Conservation (phyloP, 768 basidiomycete species). For the Auricularia sp. region DNA sequence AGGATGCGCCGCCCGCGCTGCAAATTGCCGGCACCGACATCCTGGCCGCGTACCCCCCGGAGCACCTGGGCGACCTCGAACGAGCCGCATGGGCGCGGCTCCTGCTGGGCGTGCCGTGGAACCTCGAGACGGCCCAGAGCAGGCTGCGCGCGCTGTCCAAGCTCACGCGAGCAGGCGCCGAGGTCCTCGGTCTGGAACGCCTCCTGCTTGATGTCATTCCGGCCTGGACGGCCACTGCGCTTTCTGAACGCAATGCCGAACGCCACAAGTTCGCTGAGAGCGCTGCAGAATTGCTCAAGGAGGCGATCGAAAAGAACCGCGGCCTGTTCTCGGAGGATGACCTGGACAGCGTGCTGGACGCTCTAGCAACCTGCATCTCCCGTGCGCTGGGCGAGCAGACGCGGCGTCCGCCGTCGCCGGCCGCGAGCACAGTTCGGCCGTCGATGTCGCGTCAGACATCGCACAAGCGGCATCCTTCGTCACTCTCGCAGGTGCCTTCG, state of each 20-base stretch:
- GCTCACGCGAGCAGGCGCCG: slow-evolving; percentile 48
- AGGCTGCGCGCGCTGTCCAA: slow-evolving; percentile 58
- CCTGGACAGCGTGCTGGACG: slow-evolving; percentile 43
- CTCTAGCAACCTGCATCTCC: slow-evolving; percentile 15
- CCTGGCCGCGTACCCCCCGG: slow-evolving; percentile 49
- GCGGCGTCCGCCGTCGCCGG: background rate
- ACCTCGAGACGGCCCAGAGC: slow-evolving; percentile 58
- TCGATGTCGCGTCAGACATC: background rate
- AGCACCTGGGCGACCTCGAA: slow-evolving; percentile 23
- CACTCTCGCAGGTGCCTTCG: background rate
- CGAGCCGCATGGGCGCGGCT: slow-evolving; percentile 54
- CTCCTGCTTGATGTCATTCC: slow-evolving; percentile 45
- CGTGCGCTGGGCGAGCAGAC: background rate
- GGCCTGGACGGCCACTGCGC: slow-evolving; percentile 58
- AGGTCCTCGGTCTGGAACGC: slow-evolving; percentile 55
- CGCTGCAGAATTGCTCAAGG: slow-evolving; percentile 40
- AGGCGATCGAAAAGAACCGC: slow-evolving; percentile 42
- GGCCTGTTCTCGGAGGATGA: slow-evolving; percentile 49
- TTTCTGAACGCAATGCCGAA: slow-evolving; percentile 22
- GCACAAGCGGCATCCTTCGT: background rate
- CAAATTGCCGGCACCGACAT: slow-evolving; percentile 67
- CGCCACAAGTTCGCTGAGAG: slow-evolving; percentile 22
- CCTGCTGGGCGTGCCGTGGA: slow-evolving; percentile 46
- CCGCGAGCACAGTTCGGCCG: background rate
- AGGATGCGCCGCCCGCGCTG: slow-evolving; percentile 41